Conservation (phyloP, 495 filamentous ascomycete species). For the Penicillium desertorum region DNA sequence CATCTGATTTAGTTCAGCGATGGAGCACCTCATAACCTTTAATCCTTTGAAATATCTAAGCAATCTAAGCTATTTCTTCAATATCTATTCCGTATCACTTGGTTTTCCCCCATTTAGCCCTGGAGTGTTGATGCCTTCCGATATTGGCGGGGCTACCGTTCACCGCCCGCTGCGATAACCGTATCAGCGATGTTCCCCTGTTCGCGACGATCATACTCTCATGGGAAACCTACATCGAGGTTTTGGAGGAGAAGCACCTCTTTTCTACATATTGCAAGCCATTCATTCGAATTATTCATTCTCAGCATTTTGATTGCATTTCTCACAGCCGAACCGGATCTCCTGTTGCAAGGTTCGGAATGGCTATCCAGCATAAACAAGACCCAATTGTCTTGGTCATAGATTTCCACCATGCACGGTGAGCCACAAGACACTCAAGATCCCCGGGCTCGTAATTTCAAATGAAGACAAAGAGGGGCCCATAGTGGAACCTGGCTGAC, state of each 20-base stretch:
- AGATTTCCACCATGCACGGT: slow-evolving; percentile 94
- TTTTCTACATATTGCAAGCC: slow-evolving; percentile 11
- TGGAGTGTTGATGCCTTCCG: background rate
- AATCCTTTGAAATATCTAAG: slow-evolving; percentile 1
- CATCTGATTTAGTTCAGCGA: slow-evolving; percentile 16
- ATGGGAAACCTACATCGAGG: slow-evolving; percentile 19
- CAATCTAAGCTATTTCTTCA: slow-evolving; percentile 1
- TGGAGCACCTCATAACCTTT: slow-evolving; percentile 6
- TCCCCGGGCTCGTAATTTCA: background rate
- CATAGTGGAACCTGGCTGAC: slow-evolving; percentile 1
- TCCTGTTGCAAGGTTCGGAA: slow-evolving; percentile 23
- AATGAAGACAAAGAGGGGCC: background rate
- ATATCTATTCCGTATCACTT: too few species aligned
- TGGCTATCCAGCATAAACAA: slow-evolving; percentile 38
- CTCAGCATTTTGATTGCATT: background rate
- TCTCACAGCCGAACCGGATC: background rate
- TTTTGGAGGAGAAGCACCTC: slow-evolving; percentile 18
- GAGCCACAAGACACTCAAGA: slow-evolving; percentile 20
- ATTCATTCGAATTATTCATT: background rate
- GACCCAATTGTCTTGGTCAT: slow-evolving; percentile 79
- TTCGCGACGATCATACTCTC: slow-evolving; percentile 16
- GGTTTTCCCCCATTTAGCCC: background rate
- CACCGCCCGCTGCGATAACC: slow-evolving; percentile 32
- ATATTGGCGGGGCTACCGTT: slow-evolving; percentile 19
- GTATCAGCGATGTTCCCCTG: slow-evolving; percentile 27